phyloP scores from a whole-genome alignment of 805 yeast species.

The Starmerella etchellsii region DNA sequence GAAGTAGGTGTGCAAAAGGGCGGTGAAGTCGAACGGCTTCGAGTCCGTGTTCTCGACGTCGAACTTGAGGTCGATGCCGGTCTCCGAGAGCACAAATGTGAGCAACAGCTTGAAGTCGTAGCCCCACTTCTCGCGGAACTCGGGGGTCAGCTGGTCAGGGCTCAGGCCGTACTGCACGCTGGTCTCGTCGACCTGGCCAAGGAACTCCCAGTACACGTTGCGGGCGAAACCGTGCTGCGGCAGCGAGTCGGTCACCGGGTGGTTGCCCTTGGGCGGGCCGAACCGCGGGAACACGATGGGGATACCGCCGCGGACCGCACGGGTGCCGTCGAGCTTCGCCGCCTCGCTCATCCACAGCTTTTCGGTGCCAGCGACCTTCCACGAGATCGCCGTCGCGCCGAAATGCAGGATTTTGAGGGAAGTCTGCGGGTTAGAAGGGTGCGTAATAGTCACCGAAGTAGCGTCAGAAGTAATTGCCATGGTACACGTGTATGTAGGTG shows the following conservation, averaged over 20 bases:
- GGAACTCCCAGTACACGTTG: constrained; percentile 80
- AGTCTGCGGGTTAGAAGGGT: constrained; percentile 13
- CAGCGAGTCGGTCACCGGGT: constrained; percentile 35
- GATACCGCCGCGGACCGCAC: constrained; percentile 94
- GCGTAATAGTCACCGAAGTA: constrained; percentile 16
- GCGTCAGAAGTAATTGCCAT: constrained; percentile 15
- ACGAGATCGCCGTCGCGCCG: constrained; percentile 82
- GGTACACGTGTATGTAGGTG: no score
- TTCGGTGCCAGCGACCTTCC: constrained; percentile 62
- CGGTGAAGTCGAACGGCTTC: constrained; percentile 67
- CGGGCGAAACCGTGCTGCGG: constrained; percentile 98
- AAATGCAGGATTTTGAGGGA: constrained; percentile 56
- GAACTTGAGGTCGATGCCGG: constrained; percentile 43
- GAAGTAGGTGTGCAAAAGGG: constrained; percentile 89
- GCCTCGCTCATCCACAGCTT: constrained; percentile 55
- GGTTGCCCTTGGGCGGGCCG: constrained; percentile 41
- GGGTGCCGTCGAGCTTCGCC: constrained; percentile 80
- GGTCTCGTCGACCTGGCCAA: constrained; percentile 62
- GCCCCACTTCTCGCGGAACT: constrained; percentile 45
- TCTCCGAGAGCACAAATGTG: constrained; percentile 45
- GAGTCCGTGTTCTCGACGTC: constrained; percentile 54
- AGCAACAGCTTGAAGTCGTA: constrained; percentile 68
- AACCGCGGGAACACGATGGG: constrained; percentile 85
- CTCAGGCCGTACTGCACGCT: constrained; percentile 84
- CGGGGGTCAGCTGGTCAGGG: constrained; percentile 65